Conservation (phyloP, 2,329 filamentous ascomycete species). For the Tympanopsis confertula region DNA sequence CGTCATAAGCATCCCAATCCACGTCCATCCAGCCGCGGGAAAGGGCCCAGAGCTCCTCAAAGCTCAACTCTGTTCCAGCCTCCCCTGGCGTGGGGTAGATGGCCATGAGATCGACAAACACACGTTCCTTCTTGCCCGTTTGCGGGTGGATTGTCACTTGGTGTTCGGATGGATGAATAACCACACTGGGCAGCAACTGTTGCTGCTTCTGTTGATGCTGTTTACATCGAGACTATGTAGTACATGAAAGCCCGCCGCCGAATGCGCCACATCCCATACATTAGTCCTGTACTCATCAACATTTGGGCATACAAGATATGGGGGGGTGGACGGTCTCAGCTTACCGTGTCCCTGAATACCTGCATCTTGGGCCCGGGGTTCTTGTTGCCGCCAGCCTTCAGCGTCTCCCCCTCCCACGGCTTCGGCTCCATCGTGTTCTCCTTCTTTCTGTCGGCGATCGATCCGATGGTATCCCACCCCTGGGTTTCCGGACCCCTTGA, state of each 20-base stretch:
- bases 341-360: conserved; percentile 93
- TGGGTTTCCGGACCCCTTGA: conserved; percentile 42
- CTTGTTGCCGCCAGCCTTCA: conserved; percentile 79
- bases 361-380: conserved; percentile 68
- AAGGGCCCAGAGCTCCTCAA: conserved; percentile 80
- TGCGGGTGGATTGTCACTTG: conserved; percentile 74
- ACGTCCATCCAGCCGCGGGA: conserved; percentile 58
- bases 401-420: conserved; percentile 83
- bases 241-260: conserved; percentile 27
- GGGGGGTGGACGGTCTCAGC: conserved; percentile 26
- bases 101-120: conserved; percentile 75
- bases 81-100: conserved; percentile 71
- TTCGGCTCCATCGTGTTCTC: conserved; percentile 80
- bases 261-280: conserved; percentile 47
- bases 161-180: conserved; percentile 59
- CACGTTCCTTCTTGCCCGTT: conserved; percentile 72
- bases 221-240: conserved; percentile 21
- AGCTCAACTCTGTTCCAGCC: conserved; percentile 66
- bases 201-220: conserved; percentile 46
- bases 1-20: conserved; percentile 36
- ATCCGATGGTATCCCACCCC: conserved; percentile 88
- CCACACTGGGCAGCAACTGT: conserved; percentile 48
- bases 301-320: conserved; percentile 39
- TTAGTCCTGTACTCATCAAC: conserved; percentile 98
- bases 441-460: conserved; percentile 79